Evolutionary conservation across 2,329 filamentous ascomycete species (phyloP), one percentile per base, ranked within the genome.

Genomic region (Fusarium musae): DNA sequence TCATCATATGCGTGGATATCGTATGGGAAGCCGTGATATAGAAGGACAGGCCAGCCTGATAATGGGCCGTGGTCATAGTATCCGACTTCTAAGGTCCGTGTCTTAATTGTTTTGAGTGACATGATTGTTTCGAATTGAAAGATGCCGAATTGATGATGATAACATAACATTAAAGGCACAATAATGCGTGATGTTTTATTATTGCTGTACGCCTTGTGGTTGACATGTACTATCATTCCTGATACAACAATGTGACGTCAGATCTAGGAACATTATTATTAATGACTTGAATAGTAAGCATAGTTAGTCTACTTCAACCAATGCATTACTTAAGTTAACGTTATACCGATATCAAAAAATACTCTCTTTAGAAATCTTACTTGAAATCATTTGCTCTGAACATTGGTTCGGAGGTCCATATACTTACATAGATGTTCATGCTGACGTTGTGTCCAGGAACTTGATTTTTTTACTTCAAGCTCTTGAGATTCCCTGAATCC

Each of bases 1-100:
- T 63, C 15, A 9, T 68, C 63, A 5, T 68, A 68, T 23, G 56
- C 65, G 19, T 68, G 56, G 2, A 40, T 49, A 6, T 68, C 63
- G 4, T 68, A 68, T 2, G 65, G 65, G 16, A 68, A 68, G n/a
- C 65, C 65, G 6, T 68, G 65, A 15, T 63, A 69, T 3, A 68
- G 49, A 7, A 68, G n/a, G 7, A 69, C 47, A 10, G 42, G 37
- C 65, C 63, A 68, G 10, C 65, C 56, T 28, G 47, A 54, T 5
- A 42, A 26, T 0, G 42, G 26, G 19, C 65, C 56, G 7, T 68
- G 63, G 5, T 68, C 63, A 1, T 40, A 56, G 42, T 63, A 69
- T 4, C 42, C 63, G 3, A 68, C 57, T 40, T 68, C 63, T 0
- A 68, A 47, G 5, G 42, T 63, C 11, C 6, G n/a, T 7, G 42